Evolutionary conservation across 2,329 filamentous ascomycete species (phyloP).

Genomic region (Dactylellina cionopaga): DNA sequence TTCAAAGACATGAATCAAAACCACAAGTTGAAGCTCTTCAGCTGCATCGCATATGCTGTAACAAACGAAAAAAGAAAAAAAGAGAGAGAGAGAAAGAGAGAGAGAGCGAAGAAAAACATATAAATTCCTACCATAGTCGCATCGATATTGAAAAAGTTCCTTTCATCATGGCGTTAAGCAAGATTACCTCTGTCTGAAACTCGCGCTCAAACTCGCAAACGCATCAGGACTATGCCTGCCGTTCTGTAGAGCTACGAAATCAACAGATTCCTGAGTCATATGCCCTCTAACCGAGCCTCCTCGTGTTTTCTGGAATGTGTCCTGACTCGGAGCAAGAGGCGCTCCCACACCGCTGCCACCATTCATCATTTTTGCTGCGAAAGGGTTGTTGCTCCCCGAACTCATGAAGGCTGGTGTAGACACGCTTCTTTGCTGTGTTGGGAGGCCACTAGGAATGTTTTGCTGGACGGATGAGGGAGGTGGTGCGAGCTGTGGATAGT

Average conservation of each 20-base stretch:
- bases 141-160: constrained; percentile 1
- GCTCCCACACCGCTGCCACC: not conserved
- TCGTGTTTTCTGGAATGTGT: constrained; percentile 14
- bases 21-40: no score
- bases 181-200: constrained; percentile 40
- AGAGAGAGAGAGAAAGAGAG: not conserved
- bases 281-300: constrained; percentile 50
- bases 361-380: constrained; percentile 53
- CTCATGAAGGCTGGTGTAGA: constrained; percentile 43
- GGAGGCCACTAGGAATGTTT: constrained; percentile 18
- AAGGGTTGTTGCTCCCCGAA: constrained; percentile 57
- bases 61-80: not conserved
- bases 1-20: no score
- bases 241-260: constrained; percentile 56
- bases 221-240: constrained; percentile 57
- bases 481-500: constrained; percentile 68
- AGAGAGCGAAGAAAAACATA: not conserved
- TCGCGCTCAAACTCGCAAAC: constrained; percentile 56
- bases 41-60: no score
- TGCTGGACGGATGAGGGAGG: constrained; percentile 41
- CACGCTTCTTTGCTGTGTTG: constrained; percentile 50
- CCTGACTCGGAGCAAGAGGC: not conserved
- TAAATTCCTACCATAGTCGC: constrained; percentile 6
- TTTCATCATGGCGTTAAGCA: no score
- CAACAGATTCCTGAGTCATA: constrained; percentile 57